These are phyloP conservation scores for Coemansia javaensis DNA, from an alignment of 192 early-diverging fungal genomes.

Conservation along the genomic window DNA sequence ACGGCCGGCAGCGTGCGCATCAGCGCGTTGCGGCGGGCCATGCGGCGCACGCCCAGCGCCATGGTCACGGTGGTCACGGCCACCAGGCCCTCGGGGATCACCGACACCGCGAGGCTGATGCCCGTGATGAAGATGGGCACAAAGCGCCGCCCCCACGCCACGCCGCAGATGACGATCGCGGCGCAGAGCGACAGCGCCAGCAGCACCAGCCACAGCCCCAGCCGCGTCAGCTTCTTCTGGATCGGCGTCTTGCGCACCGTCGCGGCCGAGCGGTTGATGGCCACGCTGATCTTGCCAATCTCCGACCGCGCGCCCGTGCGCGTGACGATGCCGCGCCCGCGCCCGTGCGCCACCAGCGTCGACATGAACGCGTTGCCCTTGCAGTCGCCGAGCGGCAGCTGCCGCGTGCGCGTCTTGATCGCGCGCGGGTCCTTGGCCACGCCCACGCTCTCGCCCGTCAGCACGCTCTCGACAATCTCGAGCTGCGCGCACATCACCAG, in stretches of 20 bases:
- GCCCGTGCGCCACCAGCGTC: slow-evolving; percentile 83
- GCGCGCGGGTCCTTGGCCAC: slow-evolving; percentile 57
- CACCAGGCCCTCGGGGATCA: slow-evolving; percentile 96
- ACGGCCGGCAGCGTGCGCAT: slow-evolving; percentile 90
- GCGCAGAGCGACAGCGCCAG: slow-evolving; percentile 77
- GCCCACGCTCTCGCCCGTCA: slow-evolving; percentile 72
- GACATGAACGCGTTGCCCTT: slow-evolving; percentile 97
- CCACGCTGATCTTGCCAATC: slow-evolving; percentile 90
- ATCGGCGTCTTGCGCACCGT: slow-evolving; percentile 59
- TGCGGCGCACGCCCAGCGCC: slow-evolving; percentile 92
- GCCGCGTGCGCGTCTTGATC: slow-evolving; percentile 45
- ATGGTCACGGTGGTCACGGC: slow-evolving; percentile 97
- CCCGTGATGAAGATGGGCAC: slow-evolving; percentile 78
- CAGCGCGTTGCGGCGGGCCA: slow-evolving; percentile 85
- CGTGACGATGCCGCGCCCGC: slow-evolving; percentile 89
- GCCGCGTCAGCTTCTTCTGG: slow-evolving; percentile 66
- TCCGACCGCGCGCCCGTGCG: slow-evolving; percentile 83
- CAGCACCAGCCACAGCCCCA: slow-evolving; percentile 82
- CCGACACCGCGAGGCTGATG: slow-evolving; percentile 88
- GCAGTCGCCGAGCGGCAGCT: slow-evolving; percentile 80
- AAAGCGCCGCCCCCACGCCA: slow-evolving; percentile 63
- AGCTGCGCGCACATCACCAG: slow-evolving; percentile 62
- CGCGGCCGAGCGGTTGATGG: slow-evolving; percentile 64
- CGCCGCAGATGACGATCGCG: slow-evolving; percentile 76
- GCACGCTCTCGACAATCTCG: slow-evolving; percentile 64